A percentile compares a stretch with the other conserved stretches of the same genome.
phyloP scores from a whole-genome alignment of 306 rosid genomes.

The Neltuma alba region DNA sequence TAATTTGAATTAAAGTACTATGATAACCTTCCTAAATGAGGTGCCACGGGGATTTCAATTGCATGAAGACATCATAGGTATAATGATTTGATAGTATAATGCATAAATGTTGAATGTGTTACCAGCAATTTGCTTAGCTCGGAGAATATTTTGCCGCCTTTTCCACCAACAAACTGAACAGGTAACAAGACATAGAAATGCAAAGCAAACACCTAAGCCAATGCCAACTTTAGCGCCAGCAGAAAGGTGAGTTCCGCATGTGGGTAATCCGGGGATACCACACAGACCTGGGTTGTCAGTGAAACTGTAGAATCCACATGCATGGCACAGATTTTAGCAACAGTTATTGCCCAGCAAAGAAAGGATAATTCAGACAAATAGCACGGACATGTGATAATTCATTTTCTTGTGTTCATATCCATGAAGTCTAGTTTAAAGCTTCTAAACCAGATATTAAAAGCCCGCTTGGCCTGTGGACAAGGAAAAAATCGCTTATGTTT shows the following conservation, averaged over 20 bases:
- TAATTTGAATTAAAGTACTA: background rate
- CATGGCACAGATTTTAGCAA: constrained; percentile 24
- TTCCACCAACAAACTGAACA: constrained; percentile 87
- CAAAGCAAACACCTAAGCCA: constrained; percentile 58
- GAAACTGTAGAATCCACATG: constrained; percentile 66
- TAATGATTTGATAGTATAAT: background rate
- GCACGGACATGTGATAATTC: constrained; percentile 11
- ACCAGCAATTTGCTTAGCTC: constrained; percentile 85
- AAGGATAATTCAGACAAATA: constrained; percentile 22
- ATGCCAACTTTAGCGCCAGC: constrained; percentile 78
- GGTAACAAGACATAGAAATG: constrained; percentile 53
- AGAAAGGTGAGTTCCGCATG: constrained; percentile 79
- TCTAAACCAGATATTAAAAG: background rate
- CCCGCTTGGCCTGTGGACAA: background rate
- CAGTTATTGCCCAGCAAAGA: background rate
- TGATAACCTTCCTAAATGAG: background rate
- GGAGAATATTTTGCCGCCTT: constrained; percentile 82
- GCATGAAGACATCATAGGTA: background rate
- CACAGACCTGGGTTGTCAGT: constrained; percentile 91
- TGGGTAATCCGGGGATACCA: constrained; percentile 87
- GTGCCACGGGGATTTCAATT: background rate
- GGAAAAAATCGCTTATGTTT: background rate
- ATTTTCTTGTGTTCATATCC: constrained; percentile 5
- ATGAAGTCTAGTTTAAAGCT: constrained; percentile 18
- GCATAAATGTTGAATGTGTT: constrained; percentile 30